phyloP scores from a whole-genome alignment of 2,329 filamentous ascomycete species.

The Albifimbria verrucaria region DNA sequence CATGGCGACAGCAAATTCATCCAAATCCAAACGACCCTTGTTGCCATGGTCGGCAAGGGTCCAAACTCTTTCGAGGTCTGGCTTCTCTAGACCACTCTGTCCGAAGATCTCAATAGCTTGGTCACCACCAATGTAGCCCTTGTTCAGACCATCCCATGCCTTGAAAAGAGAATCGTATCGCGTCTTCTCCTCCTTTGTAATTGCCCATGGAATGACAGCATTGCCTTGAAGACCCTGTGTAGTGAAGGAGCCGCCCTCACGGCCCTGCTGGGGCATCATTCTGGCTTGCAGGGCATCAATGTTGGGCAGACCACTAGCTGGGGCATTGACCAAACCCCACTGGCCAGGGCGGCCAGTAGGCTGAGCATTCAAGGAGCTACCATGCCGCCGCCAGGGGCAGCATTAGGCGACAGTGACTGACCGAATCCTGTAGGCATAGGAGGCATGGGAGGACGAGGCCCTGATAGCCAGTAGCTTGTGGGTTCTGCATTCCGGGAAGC shows the following conservation, averaged over 20 bases:
- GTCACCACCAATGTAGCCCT: constrained; percentile 87
- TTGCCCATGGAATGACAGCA: constrained; percentile 95
- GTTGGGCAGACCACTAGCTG: constrained; percentile 83
- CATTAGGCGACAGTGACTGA: constrained; percentile 47
- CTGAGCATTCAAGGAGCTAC: constrained; percentile 77
- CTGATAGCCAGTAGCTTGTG: constrained; percentile 74
- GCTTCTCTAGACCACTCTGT: constrained; percentile 88
- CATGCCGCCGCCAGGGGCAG: constrained; percentile 56
- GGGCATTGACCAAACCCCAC: constrained; percentile 97
- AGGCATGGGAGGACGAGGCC: constrained; percentile 90
- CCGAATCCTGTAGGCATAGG: constrained; percentile 64
- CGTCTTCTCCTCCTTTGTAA: constrained; percentile 97
- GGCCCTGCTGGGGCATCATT: constrained; percentile 96
- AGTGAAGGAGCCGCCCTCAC: constrained; percentile 78
- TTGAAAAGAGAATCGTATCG: constrained; percentile 94
- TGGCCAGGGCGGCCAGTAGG: constrained; percentile 91
- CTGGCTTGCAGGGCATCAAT: constrained; percentile 88
- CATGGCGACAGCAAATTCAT: constrained; percentile 98
- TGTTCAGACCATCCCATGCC: constrained; percentile 92
- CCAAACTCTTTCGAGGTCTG: constrained; percentile 90
- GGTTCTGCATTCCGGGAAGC: constrained; percentile 64
- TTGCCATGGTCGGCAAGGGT: constrained; percentile 92
- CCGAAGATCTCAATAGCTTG: constrained; percentile 97
- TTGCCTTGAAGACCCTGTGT: constrained; percentile 87
- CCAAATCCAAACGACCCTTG: constrained; percentile 88